Conservation (phyloP, 148 eudicot species). For the Rheum nobile region DNA sequence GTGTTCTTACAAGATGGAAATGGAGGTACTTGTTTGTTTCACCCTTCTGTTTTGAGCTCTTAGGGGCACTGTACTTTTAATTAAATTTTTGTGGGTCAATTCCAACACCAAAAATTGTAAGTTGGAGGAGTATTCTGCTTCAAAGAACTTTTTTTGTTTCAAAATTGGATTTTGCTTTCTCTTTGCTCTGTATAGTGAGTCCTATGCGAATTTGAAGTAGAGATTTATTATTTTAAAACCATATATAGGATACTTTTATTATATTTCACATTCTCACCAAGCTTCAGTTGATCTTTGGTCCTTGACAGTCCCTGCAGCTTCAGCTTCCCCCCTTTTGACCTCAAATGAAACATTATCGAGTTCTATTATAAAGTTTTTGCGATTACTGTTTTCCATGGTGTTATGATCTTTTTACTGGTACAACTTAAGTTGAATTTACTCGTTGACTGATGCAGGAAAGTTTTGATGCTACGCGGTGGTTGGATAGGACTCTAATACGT, state of each 20-base stretch:
- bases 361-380: background rate
- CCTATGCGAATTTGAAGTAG: background rate
- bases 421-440: background rate
- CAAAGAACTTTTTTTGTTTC: background rate
- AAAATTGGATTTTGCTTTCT: background rate
- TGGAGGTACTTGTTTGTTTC: conserved; percentile 47
- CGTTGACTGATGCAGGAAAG: conserved; percentile 49
- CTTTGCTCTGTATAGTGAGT: background rate
- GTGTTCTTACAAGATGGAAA: conserved; percentile 89
- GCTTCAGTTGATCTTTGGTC: background rate
- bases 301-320: background rate
- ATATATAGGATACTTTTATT: background rate
- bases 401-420: background rate
- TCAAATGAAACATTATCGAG: background rate
- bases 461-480: conserved; percentile 93
- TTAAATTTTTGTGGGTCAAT: background rate
- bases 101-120: background rate
- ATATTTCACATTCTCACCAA: background rate
- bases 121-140: background rate
- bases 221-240: background rate
- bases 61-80: background rate
- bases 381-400: background rate
- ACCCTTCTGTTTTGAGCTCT: background rate
- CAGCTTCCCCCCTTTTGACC: no score
- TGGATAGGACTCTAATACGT: conserved; percentile 85